A percentile compares a stretch with the other conserved stretches of the same genome.
Conservation (phyloP, 345 rosid genomes). For the Xanthoceras sorbifolium region DNA sequence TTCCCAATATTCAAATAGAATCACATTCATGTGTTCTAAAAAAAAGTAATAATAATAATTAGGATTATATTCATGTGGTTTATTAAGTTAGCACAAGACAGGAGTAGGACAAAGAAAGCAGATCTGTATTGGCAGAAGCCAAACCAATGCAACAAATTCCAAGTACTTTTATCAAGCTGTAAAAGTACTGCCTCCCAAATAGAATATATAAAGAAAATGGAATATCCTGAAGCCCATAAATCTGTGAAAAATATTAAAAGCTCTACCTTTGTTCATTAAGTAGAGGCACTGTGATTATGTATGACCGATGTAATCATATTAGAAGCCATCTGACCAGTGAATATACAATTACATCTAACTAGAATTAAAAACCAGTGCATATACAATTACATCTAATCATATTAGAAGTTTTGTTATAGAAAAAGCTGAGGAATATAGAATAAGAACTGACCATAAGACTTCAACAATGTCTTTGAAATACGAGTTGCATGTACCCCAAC, state of each 20-base stretch:
- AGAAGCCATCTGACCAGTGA: too few species aligned
- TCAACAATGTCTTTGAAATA: constrained; percentile 62
- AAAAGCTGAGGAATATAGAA: constrained; percentile 13
- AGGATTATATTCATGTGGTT: neutral
- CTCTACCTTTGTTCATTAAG: neutral
- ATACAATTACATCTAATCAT: neutral
- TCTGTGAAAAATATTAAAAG: neutral
- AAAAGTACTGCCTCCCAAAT: neutral
- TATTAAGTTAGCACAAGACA: neutral
- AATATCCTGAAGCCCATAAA: neutral
- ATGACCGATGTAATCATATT: neutral
- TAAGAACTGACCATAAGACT: constrained; percentile 66
- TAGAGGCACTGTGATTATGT: neutral
- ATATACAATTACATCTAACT: neutral
- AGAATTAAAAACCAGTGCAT: neutral
- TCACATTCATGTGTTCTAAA: neutral
- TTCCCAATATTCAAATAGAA: neutral
- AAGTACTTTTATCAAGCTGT: neutral
- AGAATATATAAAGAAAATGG: neutral
- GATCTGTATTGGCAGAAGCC: neutral
- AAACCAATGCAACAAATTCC: neutral
- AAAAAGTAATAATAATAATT: too few species aligned
- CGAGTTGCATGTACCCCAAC: constrained; percentile 93
- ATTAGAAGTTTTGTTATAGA: neutral
- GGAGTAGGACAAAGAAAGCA: neutral